A percentile compares a stretch with the other conserved stretches of the same genome.
Evolutionary conservation across 371 early-diverging fungal species (phyloP).

Genomic region (Mucor saturninus): DNA sequence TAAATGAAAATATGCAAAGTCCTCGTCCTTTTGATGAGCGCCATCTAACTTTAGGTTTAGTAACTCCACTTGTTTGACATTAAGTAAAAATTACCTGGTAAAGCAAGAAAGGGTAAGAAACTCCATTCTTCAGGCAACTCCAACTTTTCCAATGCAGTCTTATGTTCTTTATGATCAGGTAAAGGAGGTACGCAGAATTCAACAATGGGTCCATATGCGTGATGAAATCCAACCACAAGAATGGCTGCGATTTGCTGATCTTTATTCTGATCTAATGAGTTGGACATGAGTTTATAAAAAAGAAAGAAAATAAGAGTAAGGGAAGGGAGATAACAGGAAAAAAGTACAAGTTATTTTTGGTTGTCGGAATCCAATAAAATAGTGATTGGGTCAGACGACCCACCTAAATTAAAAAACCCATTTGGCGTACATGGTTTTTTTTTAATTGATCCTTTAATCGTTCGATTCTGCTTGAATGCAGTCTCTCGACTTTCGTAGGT

Average conservation of each 20-base stretch:
- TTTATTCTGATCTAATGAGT: conserved; percentile 36
- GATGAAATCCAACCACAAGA: conserved; percentile 60
- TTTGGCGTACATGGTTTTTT: too few species aligned
- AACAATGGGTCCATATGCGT: conserved; percentile 69
- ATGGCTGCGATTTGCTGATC: conserved; percentile 52
- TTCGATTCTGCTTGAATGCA: too few species aligned
- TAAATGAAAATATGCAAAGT: conserved; percentile 85
- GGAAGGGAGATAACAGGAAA: not conserved
- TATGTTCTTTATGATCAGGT: conserved; percentile 44
- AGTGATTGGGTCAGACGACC: too few species aligned
- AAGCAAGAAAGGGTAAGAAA: conserved; percentile 70
- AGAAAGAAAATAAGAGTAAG: not conserved
- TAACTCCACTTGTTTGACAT: not conserved
- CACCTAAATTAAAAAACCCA: too few species aligned
- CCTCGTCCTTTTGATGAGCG: conserved; percentile 83
- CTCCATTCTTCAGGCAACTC: conserved; percentile 85
- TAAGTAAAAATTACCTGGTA: conserved; percentile 60
- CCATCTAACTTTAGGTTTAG: conserved; percentile 60
- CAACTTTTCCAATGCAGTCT: conserved; percentile 50
- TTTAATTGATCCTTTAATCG: too few species aligned
- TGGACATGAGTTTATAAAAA: not conserved
- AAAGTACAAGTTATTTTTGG: not conserved
- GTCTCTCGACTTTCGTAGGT: too few species aligned
- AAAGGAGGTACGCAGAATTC: conserved; percentile 80
- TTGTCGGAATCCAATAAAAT: too few species aligned